These are phyloP conservation scores for Fonsecaea pedrosoi DNA, from an alignment of 2,329 filamentous ascomycete species.

Conservation along the genomic window DNA sequence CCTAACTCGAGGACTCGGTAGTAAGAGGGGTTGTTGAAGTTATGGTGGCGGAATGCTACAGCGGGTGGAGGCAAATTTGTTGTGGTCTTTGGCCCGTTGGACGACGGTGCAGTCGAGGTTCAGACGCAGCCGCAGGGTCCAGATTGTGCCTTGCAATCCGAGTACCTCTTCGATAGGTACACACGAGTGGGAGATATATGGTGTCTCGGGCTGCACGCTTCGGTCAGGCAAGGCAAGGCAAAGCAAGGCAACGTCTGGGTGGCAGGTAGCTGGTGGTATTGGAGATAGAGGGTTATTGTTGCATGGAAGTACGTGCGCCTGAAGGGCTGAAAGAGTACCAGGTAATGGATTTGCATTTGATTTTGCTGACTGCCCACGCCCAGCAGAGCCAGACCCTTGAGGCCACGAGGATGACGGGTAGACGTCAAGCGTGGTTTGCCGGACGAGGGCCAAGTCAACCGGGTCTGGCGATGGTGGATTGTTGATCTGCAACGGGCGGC, in stretches of 20 bases:
- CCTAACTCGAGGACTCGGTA: background rate
- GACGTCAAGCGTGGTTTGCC: slow-evolving; percentile 29
- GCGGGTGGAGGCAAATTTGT: slow-evolving; percentile 10
- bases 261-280: background rate
- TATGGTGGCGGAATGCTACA: slow-evolving; percentile 10
- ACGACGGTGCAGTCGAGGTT: slow-evolving; percentile 25
- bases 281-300: background rate
- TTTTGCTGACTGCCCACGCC: slow-evolving; percentile 8
- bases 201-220: background rate
- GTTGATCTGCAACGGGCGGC: slow-evolving; percentile 37
- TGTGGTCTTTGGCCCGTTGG: slow-evolving; percentile 15
- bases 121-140: slow-evolving; percentile 2
- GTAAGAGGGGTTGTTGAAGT: slow-evolving; percentile 10
- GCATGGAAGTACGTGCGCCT: background rate
- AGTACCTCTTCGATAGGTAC: slow-evolving; percentile 1
- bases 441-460: slow-evolving; percentile 13
- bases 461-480: slow-evolving; percentile 17
- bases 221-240: background rate
- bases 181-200: background rate
- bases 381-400: slow-evolving; percentile 13
- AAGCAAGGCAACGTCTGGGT: background rate
- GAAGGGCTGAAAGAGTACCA: background rate
- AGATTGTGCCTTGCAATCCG: slow-evolving; percentile 17
- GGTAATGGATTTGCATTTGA: background rate
- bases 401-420: slow-evolving; percentile 26